Base-by-base conservation (phyloP, 495 filamentous ascomycete genomes). In the Penicillium silybi region DNA sequence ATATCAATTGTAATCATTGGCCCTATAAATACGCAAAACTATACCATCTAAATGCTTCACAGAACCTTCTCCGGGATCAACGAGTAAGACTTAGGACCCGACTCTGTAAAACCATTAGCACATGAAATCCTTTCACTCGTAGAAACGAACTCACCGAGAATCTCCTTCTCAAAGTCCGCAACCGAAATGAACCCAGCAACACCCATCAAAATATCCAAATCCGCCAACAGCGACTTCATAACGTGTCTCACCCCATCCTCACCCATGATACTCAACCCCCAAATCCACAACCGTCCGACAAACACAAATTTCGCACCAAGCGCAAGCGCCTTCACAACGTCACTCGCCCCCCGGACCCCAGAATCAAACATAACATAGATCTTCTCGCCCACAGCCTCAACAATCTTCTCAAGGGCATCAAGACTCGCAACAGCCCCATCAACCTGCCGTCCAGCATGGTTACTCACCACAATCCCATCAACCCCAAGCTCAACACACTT, bases 191-290 rank as follows among this genome's bases (percentile, higher is more conserved):
- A 82, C 15, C 84, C 84, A n/a, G 74, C 81, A n/a, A 81, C 76
- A 35, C 75, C 80, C 79, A 87, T 81, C 45, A 84, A 47, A 32
- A 85, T 83, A 68, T 88, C 85, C 26, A 88, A 80, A 45, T 87
- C 84, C 0, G 82, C 83, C 41, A 88, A 53, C 39, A 87, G 63
- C 6, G 73, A 72, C 72, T 83, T 85, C 74, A 86, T 73, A 1
- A 86, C 81, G 70, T 87, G 83, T 0, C 81, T 63, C 10, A 85
- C 82, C 0, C 83, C 80, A 11, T 77, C 59, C 62, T 87, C 80
- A 15, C 83, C 85, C 56, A 75, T 75, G 37, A 83, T 80, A 39
- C 74, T 70, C 23, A 87, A 55, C 1, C 76, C 84, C 74, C 79
- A 88, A 32, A 88, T 70, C 78, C 79, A 85, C 5, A 84, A 64